Percentiles rank a stretch among this genome's conserved stretches.
phyloP scores from a whole-genome alignment of 2,329 filamentous ascomycete species.

The Fusarium decemcellulare region DNA sequence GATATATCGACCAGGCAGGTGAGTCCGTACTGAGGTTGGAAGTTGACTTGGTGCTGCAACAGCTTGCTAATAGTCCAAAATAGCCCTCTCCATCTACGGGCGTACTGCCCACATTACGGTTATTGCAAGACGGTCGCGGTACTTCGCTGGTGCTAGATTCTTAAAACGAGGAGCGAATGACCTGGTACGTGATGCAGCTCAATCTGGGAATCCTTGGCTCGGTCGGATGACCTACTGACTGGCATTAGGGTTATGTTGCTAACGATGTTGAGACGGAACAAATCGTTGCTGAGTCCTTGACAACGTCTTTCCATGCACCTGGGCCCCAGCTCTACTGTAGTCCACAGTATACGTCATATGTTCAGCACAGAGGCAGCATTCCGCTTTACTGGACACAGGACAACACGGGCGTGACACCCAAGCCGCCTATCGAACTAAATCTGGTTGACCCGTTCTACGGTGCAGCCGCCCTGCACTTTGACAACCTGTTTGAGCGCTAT shows the following conservation, averaged over 20 bases:
- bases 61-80: conserved; percentile 8
- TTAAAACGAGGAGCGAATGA: conserved; percentile 96
- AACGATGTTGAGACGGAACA: conserved; percentile 99
- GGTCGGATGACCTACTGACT: conserved; percentile 16
- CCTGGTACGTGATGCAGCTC: conserved; percentile 58
- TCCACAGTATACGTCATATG: conserved; percentile 94
- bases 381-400: conserved; percentile 98
- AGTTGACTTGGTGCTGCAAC: not conserved
- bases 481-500: conserved; percentile 94
- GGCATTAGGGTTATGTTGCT: conserved; percentile 84
- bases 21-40: conserved; percentile 23
- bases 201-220: not conserved
- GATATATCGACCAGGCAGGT: conserved; percentile 92
- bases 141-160: conserved; percentile 95
- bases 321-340: conserved; percentile 89
- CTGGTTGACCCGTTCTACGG: conserved; percentile 97
- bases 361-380: conserved; percentile 97
- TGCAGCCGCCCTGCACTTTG: conserved; percentile 93
- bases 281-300: conserved; percentile 94
- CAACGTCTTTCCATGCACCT: conserved; percentile 95
- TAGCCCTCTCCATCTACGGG: conserved; percentile 85
- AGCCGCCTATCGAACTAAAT: conserved; percentile 95
- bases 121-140: conserved; percentile 91
- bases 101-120: conserved; percentile 92
- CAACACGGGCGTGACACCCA: conserved; percentile 93